These are phyloP conservation scores for Myxozyma sirexii DNA, from an alignment of 805 yeast species.

Conservation along the genomic window DNA sequence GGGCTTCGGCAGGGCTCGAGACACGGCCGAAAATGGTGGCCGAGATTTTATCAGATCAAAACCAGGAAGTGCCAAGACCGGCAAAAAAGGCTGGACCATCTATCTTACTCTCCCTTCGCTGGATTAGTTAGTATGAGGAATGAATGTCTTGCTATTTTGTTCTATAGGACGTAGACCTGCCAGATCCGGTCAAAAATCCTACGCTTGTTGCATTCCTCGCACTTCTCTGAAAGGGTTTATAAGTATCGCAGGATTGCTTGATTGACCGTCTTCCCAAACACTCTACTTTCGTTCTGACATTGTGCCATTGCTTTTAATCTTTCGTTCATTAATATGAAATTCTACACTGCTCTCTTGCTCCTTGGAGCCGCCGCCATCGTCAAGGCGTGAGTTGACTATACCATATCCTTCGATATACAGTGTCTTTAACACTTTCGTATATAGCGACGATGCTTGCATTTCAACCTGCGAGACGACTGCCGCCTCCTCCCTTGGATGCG, in stretches of 20 bases:
- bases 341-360: neutral
- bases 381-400: too few relatives aligned
- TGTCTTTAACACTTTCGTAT: too few relatives aligned
- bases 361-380: neutral
- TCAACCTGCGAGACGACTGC: neutral
- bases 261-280: neutral
- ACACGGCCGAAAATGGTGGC: neutral
- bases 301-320: neutral
- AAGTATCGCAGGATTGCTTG: too few relatives aligned
- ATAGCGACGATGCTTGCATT: neutral
- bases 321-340: neutral
- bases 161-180: too few relatives aligned
- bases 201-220: too few relatives aligned
- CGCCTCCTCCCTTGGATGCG: neutral
- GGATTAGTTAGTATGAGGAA: too few relatives aligned
- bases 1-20: neutral
- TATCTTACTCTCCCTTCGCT: too few relatives aligned
- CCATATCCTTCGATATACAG: too few relatives aligned
- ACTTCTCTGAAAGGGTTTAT: too few relatives aligned
- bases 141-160: too few relatives aligned
- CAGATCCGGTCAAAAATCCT: too few relatives aligned
- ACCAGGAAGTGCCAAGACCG: neutral
- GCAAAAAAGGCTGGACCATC: neutral
- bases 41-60: neutral
- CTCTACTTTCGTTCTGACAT: neutral